Evolutionary conservation across 2,329 filamentous ascomycete species (phyloP).

Genomic region (Thelonectria blattea): DNA sequence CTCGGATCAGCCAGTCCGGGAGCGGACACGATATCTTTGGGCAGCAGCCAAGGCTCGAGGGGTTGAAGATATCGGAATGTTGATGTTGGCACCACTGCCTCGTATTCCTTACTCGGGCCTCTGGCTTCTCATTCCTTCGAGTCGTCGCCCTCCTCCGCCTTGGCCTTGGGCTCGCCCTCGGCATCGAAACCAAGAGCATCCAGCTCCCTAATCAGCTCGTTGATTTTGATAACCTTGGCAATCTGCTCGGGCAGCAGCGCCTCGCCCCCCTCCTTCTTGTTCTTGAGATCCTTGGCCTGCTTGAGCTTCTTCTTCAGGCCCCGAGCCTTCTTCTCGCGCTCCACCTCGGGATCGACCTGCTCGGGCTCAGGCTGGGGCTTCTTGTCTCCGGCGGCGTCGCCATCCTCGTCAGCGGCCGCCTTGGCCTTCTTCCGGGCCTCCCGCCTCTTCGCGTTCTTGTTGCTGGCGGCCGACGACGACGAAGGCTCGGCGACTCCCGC

Average conservation of each 20-base stretch:
- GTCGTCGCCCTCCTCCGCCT: conserved; percentile 20
- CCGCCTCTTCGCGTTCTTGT: conserved; percentile 84
- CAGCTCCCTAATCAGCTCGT: conserved; percentile 87
- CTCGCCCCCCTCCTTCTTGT: conserved; percentile 88
- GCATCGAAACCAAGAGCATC: conserved; percentile 83
- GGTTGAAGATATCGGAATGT: neutral
- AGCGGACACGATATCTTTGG: neutral
- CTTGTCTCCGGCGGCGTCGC: neutral
- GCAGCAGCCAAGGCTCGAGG: neutral
- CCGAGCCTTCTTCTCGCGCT: conserved; percentile 90
- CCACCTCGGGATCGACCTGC: conserved; percentile 70
- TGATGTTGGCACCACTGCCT: neutral
- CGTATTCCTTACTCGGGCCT: neutral
- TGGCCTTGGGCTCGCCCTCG: conserved; percentile 67
- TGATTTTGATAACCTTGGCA: conserved; percentile 96
- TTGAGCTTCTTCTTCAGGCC: conserved; percentile 94
- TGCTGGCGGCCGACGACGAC: conserved; percentile 60
- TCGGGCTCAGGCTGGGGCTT: conserved; percentile 42
- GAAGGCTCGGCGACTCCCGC: conserved; percentile 60
- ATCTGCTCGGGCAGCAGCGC: conserved; percentile 90
- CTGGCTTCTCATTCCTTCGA: conserved; percentile 33
- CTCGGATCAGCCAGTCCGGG: neutral
- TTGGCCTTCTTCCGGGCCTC: conserved; percentile 64
- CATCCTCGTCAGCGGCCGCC: conserved; percentile 58
- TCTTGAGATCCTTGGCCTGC: conserved; percentile 87